These are phyloP conservation scores for Taiozyma sp. DNA, from an alignment of 1,139 yeast genomes.

Conservation along the genomic window DNA sequence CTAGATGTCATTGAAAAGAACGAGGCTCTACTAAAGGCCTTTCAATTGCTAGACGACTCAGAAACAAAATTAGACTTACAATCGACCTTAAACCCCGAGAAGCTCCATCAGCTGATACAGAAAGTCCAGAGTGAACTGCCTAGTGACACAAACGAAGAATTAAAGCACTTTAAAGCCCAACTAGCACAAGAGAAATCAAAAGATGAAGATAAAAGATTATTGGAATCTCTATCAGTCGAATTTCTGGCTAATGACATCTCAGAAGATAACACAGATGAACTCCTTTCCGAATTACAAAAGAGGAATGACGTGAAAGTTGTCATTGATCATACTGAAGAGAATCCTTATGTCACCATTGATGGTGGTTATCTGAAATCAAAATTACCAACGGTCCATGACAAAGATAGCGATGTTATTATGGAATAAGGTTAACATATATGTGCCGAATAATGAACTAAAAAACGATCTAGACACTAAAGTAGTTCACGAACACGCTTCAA, in stretches of 20 bases:
- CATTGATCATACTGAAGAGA: constrained; percentile 2
- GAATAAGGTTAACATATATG: not conserved
- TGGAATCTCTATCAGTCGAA: constrained; percentile 14
- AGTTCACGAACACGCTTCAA: not conserved
- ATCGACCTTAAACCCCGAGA: not conserved
- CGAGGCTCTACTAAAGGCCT: constrained; percentile 18
- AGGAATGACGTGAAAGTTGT: constrained; percentile 13
- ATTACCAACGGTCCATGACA: not conserved
- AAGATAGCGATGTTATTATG: not conserved
- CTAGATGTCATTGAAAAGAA: constrained; percentile 21
- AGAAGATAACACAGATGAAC: constrained; percentile 12
- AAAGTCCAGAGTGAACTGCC: constrained; percentile 5
- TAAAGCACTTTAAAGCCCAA: constrained; percentile 7
- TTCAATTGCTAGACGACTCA: constrained; percentile 19
- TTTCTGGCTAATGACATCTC: constrained; percentile 13
- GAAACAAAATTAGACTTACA: constrained; percentile 3
- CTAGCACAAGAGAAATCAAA: not conserved
- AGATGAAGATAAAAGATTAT: constrained; percentile 7
- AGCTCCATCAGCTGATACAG: constrained; percentile 7
- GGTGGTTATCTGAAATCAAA: not conserved
- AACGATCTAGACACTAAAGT: not conserved
- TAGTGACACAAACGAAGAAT: constrained; percentile 4
- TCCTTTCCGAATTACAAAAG: constrained; percentile 11
- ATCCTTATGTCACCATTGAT: constrained; percentile 1
- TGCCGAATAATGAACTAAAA: not conserved